Evolutionary conservation across 1,139 yeast species (phyloP).

Genomic region (Kurtzmaniella quercitrusa): DNA sequence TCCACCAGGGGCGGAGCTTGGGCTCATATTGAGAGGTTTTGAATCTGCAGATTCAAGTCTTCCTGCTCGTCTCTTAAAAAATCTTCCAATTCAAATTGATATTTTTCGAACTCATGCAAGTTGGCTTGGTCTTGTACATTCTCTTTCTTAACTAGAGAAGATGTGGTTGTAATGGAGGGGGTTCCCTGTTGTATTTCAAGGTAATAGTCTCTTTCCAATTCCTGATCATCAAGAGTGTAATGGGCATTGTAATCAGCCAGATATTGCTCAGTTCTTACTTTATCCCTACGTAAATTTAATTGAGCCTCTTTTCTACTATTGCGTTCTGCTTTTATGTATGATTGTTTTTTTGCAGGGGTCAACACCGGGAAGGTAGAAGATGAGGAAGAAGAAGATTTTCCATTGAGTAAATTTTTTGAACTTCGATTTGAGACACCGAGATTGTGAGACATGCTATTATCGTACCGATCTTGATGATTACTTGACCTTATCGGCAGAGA

Average conservation of each 20-base stretch:
- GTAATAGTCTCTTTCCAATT: not conserved
- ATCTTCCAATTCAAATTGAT: conserved; percentile 6
- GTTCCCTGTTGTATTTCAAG: not conserved
- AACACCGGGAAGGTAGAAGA: not conserved
- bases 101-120: conserved; percentile 1
- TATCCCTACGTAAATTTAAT: conserved; percentile 21
- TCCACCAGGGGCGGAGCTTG: not conserved
- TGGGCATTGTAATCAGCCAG: not conserved
- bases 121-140: not conserved
- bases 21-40: not conserved
- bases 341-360: conserved; percentile 18
- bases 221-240: not conserved
- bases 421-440: not conserved
- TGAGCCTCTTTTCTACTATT: conserved; percentile 24
- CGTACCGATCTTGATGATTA: not conserved
- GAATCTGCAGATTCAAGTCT: conserved; percentile 4
- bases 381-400: no score
- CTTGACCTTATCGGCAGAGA: conserved; percentile 14
- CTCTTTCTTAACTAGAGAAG: not conserved
- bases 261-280: conserved; percentile 20
- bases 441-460: not conserved
- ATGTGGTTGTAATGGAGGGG: no score
- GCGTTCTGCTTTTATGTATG: conserved; percentile 27
- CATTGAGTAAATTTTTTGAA: not conserved
- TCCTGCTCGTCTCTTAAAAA: conserved; percentile 5